Evolutionary conservation across 139 green algal genomes (phyloP), one percentile per base, ranked within the genome.

Genomic region (Micractinium conductrix): DNA sequence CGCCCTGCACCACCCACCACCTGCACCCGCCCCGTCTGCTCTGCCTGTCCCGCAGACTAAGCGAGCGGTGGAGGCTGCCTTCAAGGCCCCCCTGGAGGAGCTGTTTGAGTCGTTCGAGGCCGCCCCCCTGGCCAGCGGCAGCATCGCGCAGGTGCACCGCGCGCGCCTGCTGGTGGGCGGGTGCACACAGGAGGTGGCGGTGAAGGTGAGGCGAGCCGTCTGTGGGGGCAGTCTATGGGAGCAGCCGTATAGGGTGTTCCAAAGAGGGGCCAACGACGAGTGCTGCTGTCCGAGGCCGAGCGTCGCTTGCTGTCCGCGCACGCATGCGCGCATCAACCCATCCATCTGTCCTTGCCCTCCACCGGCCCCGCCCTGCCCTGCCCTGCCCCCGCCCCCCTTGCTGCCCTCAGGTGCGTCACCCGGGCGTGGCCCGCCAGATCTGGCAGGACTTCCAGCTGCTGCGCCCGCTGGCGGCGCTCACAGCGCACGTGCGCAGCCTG

Each of bases 381-480:
- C 3, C 22, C 68, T 50, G 28, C 37, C 38, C 22, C 69, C 24
- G 10, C 24, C 7, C 22, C 24, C 38, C 43, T 22, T 19, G 8
- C 7, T 72, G 4, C 67, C 44, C 8, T 97, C 97, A 98, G 87
- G 94, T 98, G 81, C 86, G 95, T 2, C 97, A 99, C 84, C 97
- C 81, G 5, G 85, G 88, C 0, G 97, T 99, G 26, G 86, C 87
- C 30, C 19, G 88, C 1, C 85, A 91, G 28, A 98, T 99, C 35
- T 35, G 74, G n/a, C 82, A 87, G 40, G 97, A 99, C 92, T 99
- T 99, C 85, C 81, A 89, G 86, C 88, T 99, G 62, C 92, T 99
- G 81, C 88, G 90, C 21, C 87, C 83, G 33, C 53, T 96, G 22
- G 95, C 94, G n/a, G 84, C 73, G 24, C 38, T 85, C 22, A 81